Conservation (phyloP, 2,329 filamentous ascomycete species). For the Alternaria incomplexa region DNA sequence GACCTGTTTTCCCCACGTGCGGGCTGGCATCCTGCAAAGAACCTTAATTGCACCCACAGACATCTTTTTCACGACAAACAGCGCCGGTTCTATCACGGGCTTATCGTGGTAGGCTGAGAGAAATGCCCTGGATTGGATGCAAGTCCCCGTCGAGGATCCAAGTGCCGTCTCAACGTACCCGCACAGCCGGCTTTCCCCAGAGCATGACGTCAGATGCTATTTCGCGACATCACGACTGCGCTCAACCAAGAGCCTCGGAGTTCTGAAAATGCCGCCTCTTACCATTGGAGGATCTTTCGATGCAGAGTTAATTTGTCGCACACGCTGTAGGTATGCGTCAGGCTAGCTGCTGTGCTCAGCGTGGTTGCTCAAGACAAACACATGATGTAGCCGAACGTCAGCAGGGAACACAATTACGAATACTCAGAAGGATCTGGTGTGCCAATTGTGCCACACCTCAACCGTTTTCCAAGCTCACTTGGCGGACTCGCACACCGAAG, state of each 20-base stretch:
- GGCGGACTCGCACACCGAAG: constrained; percentile 3
- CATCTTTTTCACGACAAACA: background rate
- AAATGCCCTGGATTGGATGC: background rate
- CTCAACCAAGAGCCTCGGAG: background rate
- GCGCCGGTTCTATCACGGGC: background rate
- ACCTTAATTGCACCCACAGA: constrained; percentile 16
- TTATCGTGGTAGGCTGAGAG: background rate
- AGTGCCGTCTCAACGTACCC: constrained; percentile 1
- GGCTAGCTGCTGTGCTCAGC: background rate
- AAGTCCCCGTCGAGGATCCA: constrained; percentile 1
- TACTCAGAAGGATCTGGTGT: background rate
- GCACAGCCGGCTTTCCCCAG: constrained; percentile 1
- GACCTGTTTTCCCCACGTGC: constrained; percentile 6
- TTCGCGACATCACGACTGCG: background rate
- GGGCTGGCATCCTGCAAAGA: constrained; percentile 7
- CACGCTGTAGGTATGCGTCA: background rate
- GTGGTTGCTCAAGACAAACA: background rate
- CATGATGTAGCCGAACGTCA: background rate
- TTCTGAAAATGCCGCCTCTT: background rate
- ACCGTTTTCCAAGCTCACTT: constrained; percentile 1
- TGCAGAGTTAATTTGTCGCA: background rate
- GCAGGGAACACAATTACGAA: background rate
- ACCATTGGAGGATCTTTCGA: background rate
- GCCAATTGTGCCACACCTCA: background rate
- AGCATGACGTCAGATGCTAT: constrained; percentile 5